These are phyloP conservation scores for Citrus hindsii DNA, from an alignment of 345 rosid genomes.

Conservation along the genomic window DNA sequence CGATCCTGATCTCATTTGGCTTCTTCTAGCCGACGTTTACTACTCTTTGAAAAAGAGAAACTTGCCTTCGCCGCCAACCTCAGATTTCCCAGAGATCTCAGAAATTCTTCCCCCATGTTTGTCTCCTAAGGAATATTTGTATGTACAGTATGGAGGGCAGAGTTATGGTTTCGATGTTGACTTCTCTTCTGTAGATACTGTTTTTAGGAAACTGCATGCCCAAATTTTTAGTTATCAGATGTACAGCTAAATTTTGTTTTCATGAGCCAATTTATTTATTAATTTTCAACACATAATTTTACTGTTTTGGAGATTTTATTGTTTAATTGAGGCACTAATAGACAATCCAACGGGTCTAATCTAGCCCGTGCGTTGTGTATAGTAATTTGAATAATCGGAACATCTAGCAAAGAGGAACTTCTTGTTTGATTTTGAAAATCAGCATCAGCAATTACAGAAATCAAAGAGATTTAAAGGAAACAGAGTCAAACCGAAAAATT, in stretches of 20 bases:
- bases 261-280: neutral
- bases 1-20: constrained; percentile 91
- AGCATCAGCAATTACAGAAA: neutral
- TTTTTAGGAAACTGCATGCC: constrained; percentile 50
- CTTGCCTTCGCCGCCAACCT: constrained; percentile 46
- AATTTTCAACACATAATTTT: too few species aligned
- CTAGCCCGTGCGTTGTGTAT: too few species aligned
- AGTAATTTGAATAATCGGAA: too few species aligned
- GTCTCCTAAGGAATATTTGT: constrained; percentile 49
- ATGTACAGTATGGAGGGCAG: constrained; percentile 73
- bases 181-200: constrained; percentile 51
- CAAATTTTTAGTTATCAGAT: constrained; percentile 37
- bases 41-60: constrained; percentile 54
- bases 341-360: neutral
- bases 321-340: too few species aligned
- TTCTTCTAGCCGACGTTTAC: constrained; percentile 82
- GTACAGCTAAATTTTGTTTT: constrained; percentile 20
- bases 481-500: neutral
- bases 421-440: neutral
- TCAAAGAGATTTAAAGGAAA: neutral
- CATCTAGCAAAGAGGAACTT: too few species aligned
- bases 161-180: constrained; percentile 71
- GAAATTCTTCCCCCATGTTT: constrained; percentile 43
- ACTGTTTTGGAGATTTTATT: too few species aligned
- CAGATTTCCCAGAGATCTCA: constrained; percentile 47